phyloP scores from a whole-genome alignment of 1,284 basidiomycete genomes.

The Chalciporus sp. region DNA sequence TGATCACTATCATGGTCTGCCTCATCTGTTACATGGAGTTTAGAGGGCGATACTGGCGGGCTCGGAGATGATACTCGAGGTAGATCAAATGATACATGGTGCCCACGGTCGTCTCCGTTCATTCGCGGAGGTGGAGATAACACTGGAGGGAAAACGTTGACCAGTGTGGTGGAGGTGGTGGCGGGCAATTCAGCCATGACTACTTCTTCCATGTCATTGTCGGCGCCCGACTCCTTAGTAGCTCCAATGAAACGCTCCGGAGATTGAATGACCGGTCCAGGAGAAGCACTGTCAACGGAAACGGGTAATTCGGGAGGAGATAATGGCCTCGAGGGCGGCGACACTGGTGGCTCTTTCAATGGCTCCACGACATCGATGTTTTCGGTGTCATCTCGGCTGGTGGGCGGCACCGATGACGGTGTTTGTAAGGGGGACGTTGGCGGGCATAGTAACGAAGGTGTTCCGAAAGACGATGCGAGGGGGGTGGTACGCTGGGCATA shows the following conservation, averaged over 20 bases:
- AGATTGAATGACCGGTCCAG: background rate
- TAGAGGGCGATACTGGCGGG: constrained; percentile 1
- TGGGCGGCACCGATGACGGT: background rate
- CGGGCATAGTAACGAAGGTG: constrained; percentile 34
- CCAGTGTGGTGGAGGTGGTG: background rate
- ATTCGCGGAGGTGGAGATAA: constrained; percentile 19
- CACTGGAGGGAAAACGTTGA: background rate
- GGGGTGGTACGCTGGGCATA: constrained; percentile 10
- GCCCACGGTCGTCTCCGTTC: constrained; percentile 16
- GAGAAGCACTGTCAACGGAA: background rate
- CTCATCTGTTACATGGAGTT: constrained; percentile 20
- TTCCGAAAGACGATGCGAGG: constrained; percentile 38
- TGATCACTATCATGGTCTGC: constrained; percentile 29
- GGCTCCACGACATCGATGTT: background rate
- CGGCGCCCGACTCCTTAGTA: constrained; percentile 19
- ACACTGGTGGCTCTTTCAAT: constrained; percentile 6
- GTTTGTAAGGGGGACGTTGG: constrained; percentile 2
- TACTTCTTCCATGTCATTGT: constrained; percentile 36
- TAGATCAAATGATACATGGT: constrained; percentile 8
- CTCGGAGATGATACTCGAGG: constrained; percentile 10
- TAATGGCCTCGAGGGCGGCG: constrained; percentile 1
- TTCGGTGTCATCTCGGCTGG: constrained; percentile 3
- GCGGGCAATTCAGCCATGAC: constrained; percentile 4
- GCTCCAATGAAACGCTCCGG: constrained; percentile 2
- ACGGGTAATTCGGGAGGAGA: constrained; percentile 1